These are phyloP conservation scores for Exophiala alcalophila DNA, from an alignment of 2,329 filamentous ascomycete genomes.

Conservation along the genomic window DNA sequence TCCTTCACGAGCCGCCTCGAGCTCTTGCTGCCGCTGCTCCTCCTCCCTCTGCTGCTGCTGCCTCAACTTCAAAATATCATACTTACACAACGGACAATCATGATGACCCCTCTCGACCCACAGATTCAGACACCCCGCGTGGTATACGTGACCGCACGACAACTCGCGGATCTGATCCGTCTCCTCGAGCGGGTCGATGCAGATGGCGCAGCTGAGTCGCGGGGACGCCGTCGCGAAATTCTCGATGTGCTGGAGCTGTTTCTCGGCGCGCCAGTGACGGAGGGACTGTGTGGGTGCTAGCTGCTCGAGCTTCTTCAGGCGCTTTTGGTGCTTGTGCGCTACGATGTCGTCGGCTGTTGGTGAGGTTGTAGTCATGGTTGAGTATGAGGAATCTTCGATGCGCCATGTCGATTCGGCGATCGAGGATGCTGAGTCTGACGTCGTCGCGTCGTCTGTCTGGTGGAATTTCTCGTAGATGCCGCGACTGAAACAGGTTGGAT, in stretches of 20 bases:
- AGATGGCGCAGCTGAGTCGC: constrained; percentile 23
- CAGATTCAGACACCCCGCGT: constrained; percentile 20
- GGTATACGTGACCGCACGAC: constrained; percentile 23
- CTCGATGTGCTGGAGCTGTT: constrained; percentile 16
- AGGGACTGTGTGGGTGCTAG: constrained; percentile 20
- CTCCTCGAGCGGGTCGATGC: constrained; percentile 22
- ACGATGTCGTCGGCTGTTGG: not conserved
- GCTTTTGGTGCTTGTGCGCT: constrained; percentile 18
- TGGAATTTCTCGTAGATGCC: constrained; percentile 12
- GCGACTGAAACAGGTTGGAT: constrained; percentile 1
- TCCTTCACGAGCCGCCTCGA: no score
- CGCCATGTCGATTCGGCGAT: constrained; percentile 21
- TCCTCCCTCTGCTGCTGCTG: no score
- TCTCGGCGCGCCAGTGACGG: constrained; percentile 21
- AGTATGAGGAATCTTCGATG: constrained; percentile 14
- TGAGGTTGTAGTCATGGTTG: no score
- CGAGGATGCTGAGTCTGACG: constrained; percentile 15
- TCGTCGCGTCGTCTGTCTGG: constrained; percentile 3
- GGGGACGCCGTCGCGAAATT: constrained; percentile 21
- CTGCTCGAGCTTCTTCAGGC: constrained; percentile 24
- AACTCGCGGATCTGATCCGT: constrained; percentile 24
- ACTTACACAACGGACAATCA: constrained; percentile 26
- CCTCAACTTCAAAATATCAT: constrained; percentile 22
- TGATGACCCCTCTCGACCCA: constrained; percentile 26
- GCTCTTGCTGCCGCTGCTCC: no score